These are phyloP conservation scores for Tulasnella sp. DNA, from an alignment of 768 basidiomycete genomes.

Conservation along the genomic window DNA sequence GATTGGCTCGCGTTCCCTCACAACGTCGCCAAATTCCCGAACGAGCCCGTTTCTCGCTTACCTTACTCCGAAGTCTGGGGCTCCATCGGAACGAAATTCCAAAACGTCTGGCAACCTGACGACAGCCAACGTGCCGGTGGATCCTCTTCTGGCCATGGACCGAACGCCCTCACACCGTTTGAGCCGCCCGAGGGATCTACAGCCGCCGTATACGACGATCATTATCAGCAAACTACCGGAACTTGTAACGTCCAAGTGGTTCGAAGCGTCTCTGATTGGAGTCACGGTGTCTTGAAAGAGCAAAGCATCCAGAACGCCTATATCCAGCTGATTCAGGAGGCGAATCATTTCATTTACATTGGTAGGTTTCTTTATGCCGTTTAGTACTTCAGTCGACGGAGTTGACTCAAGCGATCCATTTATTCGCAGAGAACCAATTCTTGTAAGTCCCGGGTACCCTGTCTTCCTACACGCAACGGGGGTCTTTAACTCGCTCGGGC, in stretches of 20 bases:
- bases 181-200: slow-evolving; percentile 7
- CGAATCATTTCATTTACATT: slow-evolving; percentile 89
- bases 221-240: slow-evolving; percentile 36
- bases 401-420: slow-evolving; percentile 24
- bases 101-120: not conserved
- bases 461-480: not conserved
- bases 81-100: not conserved
- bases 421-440: slow-evolving; percentile 66
- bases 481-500: not conserved
- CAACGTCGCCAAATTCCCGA: slow-evolving; percentile 53
- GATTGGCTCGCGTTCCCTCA: slow-evolving; percentile 80
- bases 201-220: slow-evolving; percentile 3
- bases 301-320: slow-evolving; percentile 92
- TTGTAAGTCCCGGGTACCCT: slow-evolving; percentile 60
- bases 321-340: slow-evolving; percentile 72
- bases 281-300: slow-evolving; percentile 85
- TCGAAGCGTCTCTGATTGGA: slow-evolving; percentile 89
- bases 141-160: no score
- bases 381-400: not conserved
- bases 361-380: slow-evolving; percentile 45
- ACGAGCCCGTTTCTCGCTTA: slow-evolving; percentile 58
- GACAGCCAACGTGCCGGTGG: not conserved
- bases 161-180: slow-evolving; percentile 6
- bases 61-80: not conserved
- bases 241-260: slow-evolving; percentile 73